Evolutionary conservation across 345 rosid species (phyloP).

Genomic region (Brassica napus): DNA sequence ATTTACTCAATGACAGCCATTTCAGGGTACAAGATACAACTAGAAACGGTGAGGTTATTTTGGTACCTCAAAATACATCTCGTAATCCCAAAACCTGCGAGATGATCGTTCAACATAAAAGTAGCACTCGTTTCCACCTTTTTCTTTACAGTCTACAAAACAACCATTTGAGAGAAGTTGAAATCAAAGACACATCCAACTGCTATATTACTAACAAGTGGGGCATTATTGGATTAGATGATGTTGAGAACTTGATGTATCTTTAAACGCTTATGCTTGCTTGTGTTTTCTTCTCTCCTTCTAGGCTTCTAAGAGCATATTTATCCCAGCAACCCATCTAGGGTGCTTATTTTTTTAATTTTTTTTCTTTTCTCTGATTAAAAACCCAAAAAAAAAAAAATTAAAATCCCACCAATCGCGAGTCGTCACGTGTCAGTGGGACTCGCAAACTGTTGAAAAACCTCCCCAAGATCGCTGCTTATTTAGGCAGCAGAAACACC

Average conservation of each 20-base stretch:
- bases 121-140: neutral
- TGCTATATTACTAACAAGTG: neutral
- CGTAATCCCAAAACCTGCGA: neutral
- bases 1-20: neutral
- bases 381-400: too few species aligned
- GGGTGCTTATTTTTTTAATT: too few species aligned
- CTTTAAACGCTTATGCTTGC: neutral
- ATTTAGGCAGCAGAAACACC: too few species aligned
- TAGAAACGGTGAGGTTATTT: neutral
- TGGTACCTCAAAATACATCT: neutral
- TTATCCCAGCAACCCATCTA: too few species aligned
- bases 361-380: too few species aligned
- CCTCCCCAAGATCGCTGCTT: too few species aligned
- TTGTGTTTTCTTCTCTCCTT: neutral
- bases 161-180: neutral
- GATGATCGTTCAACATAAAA: neutral
- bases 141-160: neutral
- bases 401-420: too few species aligned
- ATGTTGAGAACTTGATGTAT: too few species aligned
- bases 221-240: neutral
- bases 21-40: neutral
- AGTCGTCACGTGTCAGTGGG: too few species aligned
- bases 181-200: neutral
- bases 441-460: too few species aligned
- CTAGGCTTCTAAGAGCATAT: too few species aligned